Base-by-base conservation (phyloP, 192 early-diverging fungal species). In the Linnemannia zychae region DNA sequence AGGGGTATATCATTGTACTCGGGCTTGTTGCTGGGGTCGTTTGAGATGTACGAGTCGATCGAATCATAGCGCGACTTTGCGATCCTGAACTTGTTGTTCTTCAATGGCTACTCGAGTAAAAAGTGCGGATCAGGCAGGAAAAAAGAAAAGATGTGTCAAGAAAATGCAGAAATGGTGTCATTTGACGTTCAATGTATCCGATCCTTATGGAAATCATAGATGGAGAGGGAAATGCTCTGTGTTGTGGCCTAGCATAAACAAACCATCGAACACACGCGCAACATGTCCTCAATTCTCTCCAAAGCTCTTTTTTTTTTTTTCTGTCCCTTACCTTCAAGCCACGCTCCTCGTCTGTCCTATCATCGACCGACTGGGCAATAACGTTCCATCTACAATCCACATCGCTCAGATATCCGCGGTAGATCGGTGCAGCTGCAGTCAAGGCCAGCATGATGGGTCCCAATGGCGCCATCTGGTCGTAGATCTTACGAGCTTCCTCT, bases 331-430 rank as follows among this genome's bases (percentile, higher is more conserved):
- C 93, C 88, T 93, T 89, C 17, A 95, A 52, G 31, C 96, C 97
- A 34, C 97, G 95, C 89, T 99, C 98, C 76, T 98, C 95, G 22
- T 87, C 87, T 17, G 97, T 99, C 68, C 98, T 91, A 85, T 99
- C 97, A 79, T 99, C 98, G 13, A 99, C 98, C 47, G 93, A 92
- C 16, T 91, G 95, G 33, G 97, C 90, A 89, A 99, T 99, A 18
- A 98, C 97, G 79, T 99, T 96, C 98, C 98, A 99, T 80, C 98
- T 90, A 87, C 96, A 97, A 87, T 99, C 98, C 1, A 98, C 96
- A 87, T 99, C 98, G 7, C 96, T 94, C 82, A 99, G 82, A 84
- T 97, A 97, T 36, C 98, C 98, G 50, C 97, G 93, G 87, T 94
- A 99, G 50, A 98, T 96, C 18, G 98, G 98, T 33, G 97, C 92